A percentile compares a stretch with the other conserved stretches of the same genome.
phyloP scores from a whole-genome alignment of 441 rosid genomes.

The Cnidoscolus chayamansa region DNA sequence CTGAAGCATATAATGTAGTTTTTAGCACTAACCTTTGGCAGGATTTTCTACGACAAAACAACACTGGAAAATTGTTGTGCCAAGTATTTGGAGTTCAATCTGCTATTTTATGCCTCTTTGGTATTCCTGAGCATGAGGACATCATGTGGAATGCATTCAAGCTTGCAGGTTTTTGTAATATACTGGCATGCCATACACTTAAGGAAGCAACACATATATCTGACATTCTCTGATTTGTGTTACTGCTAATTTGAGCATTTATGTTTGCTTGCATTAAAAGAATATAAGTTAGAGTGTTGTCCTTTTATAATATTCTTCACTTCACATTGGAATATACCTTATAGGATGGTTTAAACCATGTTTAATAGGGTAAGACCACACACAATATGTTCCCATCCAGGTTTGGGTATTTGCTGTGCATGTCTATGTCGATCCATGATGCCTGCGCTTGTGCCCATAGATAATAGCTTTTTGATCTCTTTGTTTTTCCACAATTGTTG shows the following conservation, averaged over 20 bases:
- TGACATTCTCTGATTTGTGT: not conserved
- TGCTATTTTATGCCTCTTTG: slow-evolving; percentile 78
- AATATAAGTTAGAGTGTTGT: not conserved
- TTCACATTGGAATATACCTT: not conserved
- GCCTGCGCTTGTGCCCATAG: not conserved
- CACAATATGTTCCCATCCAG: not conserved
- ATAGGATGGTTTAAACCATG: not conserved
- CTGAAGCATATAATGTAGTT: not conserved
- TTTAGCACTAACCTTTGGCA: slow-evolving; percentile 27
- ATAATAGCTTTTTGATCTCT: too few relatives aligned
- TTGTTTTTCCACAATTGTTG: too few relatives aligned
- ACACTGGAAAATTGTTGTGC: slow-evolving; percentile 86
- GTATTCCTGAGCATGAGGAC: slow-evolving; percentile 84
- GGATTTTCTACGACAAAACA: slow-evolving; percentile 92
- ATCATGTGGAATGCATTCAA: slow-evolving; percentile 80
- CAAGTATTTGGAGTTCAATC: slow-evolving; percentile 72
- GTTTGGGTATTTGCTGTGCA: not conserved
- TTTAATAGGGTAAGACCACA: not conserved
- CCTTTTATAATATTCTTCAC: not conserved
- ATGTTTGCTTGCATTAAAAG: too few relatives aligned
- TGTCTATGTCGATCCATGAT: not conserved
- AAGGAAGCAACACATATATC: not conserved
- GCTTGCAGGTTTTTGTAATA: slow-evolving; percentile 48
- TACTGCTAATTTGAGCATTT: not conserved
- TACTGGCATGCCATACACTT: slow-evolving; percentile 6